Percentiles rank a stretch among this genome's conserved stretches.
Evolutionary conservation across 768 basidiomycete genomes (phyloP).

Genomic region (Amanita molliuscula): DNA sequence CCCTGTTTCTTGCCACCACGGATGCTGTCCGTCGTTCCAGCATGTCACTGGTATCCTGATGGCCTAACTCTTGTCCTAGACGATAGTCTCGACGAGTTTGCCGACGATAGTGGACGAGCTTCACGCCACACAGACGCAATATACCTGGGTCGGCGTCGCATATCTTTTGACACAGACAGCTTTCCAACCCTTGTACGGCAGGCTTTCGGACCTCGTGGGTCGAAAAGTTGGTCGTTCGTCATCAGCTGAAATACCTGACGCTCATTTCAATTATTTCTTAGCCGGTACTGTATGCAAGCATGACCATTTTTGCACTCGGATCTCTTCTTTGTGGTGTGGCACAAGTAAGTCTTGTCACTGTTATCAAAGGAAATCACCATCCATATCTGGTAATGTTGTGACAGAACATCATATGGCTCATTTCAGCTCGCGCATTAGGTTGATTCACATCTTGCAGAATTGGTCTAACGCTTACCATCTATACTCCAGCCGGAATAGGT

Average conservation of each 20-base stretch:
- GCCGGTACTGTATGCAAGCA: slow-evolving; percentile 64
- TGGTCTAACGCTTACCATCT: slow-evolving; percentile 13
- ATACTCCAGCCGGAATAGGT: slow-evolving; percentile 56
- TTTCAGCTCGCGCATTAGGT: slow-evolving; percentile 49
- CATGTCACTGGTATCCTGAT: not conserved
- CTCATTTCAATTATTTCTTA: slow-evolving; percentile 16
- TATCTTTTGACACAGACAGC: slow-evolving; percentile 85
- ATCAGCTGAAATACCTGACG: slow-evolving; percentile 6
- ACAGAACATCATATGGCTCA: slow-evolving; percentile 53
- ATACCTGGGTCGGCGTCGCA: slow-evolving; percentile 79
- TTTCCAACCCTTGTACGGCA: slow-evolving; percentile 75
- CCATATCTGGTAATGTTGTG: slow-evolving; percentile 9
- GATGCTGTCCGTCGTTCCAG: slow-evolving; percentile 49
- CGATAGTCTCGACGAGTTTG: slow-evolving; percentile 73
- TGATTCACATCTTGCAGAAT: slow-evolving; percentile 3
- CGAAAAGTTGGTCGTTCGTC: slow-evolving; percentile 45
- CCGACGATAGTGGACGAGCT: slow-evolving; percentile 73
- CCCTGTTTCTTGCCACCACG: slow-evolving; percentile 79
- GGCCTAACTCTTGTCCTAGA: slow-evolving; percentile 19
- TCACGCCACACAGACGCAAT: slow-evolving; percentile 56
- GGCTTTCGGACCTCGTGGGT: slow-evolving; percentile 69
- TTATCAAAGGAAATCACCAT: slow-evolving; percentile 10
- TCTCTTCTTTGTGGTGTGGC: slow-evolving; percentile 75
- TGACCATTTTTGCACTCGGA: slow-evolving; percentile 64
- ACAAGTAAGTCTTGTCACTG: slow-evolving; percentile 32